Evolutionary conservation across 371 early-diverging fungal genomes (phyloP).

Genomic region (Apophysomyces ossiformis): DNA sequence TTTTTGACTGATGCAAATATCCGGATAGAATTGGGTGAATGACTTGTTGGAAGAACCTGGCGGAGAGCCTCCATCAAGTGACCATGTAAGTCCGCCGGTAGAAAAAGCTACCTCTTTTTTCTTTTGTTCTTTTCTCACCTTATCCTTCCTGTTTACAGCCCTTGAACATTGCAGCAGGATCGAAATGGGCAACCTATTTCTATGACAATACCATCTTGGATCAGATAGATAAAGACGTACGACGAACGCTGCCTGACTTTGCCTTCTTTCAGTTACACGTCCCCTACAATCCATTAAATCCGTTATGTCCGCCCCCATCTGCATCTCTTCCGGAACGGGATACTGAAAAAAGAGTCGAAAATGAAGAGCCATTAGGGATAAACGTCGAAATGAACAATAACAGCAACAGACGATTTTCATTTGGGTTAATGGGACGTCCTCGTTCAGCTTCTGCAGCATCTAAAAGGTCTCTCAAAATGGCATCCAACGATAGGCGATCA

Average conservation of each 20-base stretch:
- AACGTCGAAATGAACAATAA: not conserved
- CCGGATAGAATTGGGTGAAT: constrained; percentile 54
- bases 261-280: constrained; percentile 79
- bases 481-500: constrained; percentile 24
- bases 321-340: constrained; percentile 4
- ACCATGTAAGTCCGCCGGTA: constrained; percentile 39
- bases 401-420: constrained; percentile 38
- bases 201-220: constrained; percentile 68
- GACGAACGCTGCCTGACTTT: constrained; percentile 83
- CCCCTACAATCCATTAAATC: constrained; percentile 54
- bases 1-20: not conserved
- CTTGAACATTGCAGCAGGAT: constrained; percentile 43
- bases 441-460: constrained; percentile 50
- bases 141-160: constrained; percentile 27
- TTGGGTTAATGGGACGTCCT: constrained; percentile 47
- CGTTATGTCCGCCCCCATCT: constrained; percentile 44
- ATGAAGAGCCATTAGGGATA: constrained; percentile 6
- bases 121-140: not conserved
- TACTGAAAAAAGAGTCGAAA: constrained; percentile 18
- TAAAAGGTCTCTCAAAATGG: constrained; percentile 34
- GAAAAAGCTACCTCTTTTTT: not conserved
- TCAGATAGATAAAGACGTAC: constrained; percentile 85
- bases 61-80: constrained; percentile 47
- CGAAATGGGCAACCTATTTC: constrained; percentile 62
- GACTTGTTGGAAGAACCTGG: constrained; percentile 59